Conservation (phyloP, 257 asterid genomes). For the Lycium ferocissimum region DNA sequence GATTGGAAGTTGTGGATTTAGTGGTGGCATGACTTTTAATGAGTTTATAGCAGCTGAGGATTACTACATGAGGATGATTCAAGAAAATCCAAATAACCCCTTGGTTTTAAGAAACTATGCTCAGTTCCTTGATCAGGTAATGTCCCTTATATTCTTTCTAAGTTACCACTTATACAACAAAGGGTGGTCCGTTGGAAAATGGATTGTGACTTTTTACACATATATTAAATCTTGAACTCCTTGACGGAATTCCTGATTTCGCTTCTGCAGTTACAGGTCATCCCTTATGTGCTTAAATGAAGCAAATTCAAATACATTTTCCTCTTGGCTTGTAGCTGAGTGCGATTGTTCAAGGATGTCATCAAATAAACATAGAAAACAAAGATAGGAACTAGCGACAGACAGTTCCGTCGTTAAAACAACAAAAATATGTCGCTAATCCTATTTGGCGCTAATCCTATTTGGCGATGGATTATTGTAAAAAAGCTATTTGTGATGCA, state of each 20-base stretch:
- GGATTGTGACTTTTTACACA: no score
- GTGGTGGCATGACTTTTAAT: constrained; percentile 11
- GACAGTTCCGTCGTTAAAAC: no score
- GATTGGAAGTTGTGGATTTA: constrained; percentile 42
- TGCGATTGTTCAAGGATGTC: not conserved
- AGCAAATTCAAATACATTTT: not conserved
- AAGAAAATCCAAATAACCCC: constrained; percentile 64
- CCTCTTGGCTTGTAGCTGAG: not conserved
- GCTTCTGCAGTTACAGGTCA: not conserved
- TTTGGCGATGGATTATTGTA: no score
- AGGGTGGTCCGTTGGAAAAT: not conserved
- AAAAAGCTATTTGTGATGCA: no score
- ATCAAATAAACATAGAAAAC: not conserved
- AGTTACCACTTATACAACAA: not conserved
- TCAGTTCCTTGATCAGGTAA: constrained; percentile 64
- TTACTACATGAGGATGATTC: constrained; percentile 60
- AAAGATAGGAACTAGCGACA: no score
- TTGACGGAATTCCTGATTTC: not conserved
- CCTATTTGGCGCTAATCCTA: no score
- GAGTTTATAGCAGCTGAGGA: constrained; percentile 47
- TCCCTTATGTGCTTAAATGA: not conserved
- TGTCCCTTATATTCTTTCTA: not conserved
- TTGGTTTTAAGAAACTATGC: constrained; percentile 62
- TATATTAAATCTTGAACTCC: not conserved
- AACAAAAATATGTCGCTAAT: no score